Percentiles rank a stretch among this genome's conserved stretches.
Conservation (phyloP, 2,329 filamentous ascomycete genomes). For the Berkeleyomyces rouxiae region DNA sequence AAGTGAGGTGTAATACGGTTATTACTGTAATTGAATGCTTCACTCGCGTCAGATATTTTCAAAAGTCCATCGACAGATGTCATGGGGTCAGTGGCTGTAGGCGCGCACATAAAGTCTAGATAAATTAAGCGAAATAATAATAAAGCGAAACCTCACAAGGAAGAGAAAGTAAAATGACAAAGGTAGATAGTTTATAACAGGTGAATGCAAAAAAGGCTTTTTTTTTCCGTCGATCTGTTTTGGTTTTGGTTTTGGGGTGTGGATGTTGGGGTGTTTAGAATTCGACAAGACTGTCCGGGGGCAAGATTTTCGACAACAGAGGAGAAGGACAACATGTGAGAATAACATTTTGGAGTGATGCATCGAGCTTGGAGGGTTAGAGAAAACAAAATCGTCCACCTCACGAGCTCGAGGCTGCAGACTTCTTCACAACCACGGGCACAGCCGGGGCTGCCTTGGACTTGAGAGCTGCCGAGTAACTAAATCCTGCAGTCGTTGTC, state of each 20-base stretch:
- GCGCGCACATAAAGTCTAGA: not conserved
- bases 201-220: not conserved
- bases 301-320: too few species aligned
- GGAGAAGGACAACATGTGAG: too few species aligned
- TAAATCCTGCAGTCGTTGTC: conserved; percentile 4
- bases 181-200: not conserved
- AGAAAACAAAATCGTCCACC: not conserved
- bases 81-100: too few species aligned
- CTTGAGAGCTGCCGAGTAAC: conserved; percentile 13
- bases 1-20: too few species aligned
- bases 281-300: too few species aligned
- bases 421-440: not conserved
- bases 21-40: too few species aligned
- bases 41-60: too few species aligned
- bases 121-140: not conserved
- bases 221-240: not conserved
- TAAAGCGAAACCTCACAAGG: not conserved
- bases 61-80: too few species aligned
- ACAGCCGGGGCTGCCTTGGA: conserved; percentile 6
- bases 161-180: not conserved
- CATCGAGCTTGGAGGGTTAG: too few species aligned
- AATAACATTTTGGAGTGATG: too few species aligned
- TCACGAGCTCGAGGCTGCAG: not conserved
- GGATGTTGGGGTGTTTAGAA: too few species aligned
- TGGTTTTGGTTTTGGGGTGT: not conserved